Evolutionary conservation across 2,329 filamentous ascomycete genomes (phyloP).

Genomic region (Hypomyces rosellus): DNA sequence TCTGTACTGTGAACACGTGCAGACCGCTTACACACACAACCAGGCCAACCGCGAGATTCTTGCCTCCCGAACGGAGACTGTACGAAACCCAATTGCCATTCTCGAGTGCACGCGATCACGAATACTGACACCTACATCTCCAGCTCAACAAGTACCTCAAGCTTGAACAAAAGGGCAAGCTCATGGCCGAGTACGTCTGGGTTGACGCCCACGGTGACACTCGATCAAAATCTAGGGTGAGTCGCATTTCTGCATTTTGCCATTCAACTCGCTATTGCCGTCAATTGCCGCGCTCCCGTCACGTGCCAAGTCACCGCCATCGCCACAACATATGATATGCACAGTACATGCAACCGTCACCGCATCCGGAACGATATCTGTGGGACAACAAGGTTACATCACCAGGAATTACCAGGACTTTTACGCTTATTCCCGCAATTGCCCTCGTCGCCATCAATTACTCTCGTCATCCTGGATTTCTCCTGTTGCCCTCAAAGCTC

Average conservation of each 20-base stretch:
- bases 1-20: too few species aligned
- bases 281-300: not conserved
- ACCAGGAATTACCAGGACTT: too few species aligned
- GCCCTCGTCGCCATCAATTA: too few species aligned
- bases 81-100: constrained; percentile 17
- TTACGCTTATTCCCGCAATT: too few species aligned
- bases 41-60: constrained; percentile 24
- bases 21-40: too few species aligned
- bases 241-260: constrained; percentile 28
- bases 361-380: too few species aligned
- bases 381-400: too few species aligned
- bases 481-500: too few species aligned
- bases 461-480: too few species aligned
- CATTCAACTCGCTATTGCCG: not conserved
- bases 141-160: constrained; percentile 89
- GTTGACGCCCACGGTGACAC: constrained; percentile 76
- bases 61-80: constrained; percentile 28
- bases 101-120: not conserved
- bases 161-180: constrained; percentile 79
- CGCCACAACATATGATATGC: not conserved
- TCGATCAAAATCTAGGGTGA: constrained; percentile 94
- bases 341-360: too few species aligned
- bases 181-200: constrained; percentile 98
- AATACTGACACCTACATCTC: constrained; percentile 17
- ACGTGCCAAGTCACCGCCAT: not conserved